A percentile compares a stretch with the other conserved stretches of the same genome.
These are phyloP conservation scores for Aureobasidium melanogenum DNA, from an alignment of 2,329 filamentous ascomycete genomes.

Conservation along the genomic window DNA sequence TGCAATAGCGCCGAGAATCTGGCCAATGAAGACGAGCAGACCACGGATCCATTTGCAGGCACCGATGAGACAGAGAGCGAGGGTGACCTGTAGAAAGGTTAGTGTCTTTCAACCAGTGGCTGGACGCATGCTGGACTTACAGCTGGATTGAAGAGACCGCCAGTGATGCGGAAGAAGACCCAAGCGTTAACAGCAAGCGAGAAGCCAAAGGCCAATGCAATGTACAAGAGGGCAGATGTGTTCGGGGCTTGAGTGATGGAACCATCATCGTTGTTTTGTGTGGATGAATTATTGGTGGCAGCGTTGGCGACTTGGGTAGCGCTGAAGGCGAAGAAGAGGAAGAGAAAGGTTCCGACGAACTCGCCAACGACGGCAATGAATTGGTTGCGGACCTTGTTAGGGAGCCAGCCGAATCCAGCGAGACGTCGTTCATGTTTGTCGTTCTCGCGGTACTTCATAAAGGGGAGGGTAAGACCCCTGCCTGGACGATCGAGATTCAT, in stretches of 20 bases:
- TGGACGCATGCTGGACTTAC: slow-evolving; percentile 15
- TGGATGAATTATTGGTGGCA: slow-evolving; percentile 17
- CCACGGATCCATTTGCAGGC: slow-evolving; percentile 38
- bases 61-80: slow-evolving; percentile 40
- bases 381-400: slow-evolving; percentile 33
- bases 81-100: slow-evolving; percentile 28
- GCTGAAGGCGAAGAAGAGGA: slow-evolving; percentile 33
- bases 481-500: slow-evolving; percentile 33
- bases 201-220: slow-evolving; percentile 34
- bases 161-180: slow-evolving; percentile 36
- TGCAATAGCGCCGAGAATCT: slow-evolving; percentile 37
- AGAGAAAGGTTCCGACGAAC: slow-evolving; percentile 38
- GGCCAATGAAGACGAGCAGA: slow-evolving; percentile 34
- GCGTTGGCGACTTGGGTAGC: slow-evolving; percentile 34
- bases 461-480: slow-evolving; percentile 30
- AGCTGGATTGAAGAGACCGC: slow-evolving; percentile 29
- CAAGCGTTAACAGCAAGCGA: slow-evolving; percentile 36
- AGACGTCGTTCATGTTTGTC: slow-evolving; percentile 27
- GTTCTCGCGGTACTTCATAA: slow-evolving; percentile 24
- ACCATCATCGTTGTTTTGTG: slow-evolving; percentile 13
- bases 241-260: slow-evolving; percentile 26
- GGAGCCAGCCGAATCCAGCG: slow-evolving; percentile 33
- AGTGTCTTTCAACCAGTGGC: neutral
- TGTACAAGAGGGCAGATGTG: slow-evolving; percentile 29
- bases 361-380: slow-evolving; percentile 35